Base-by-base conservation (phyloP, 345 rosid genomes). In the Cardamine resedifolia region DNA sequence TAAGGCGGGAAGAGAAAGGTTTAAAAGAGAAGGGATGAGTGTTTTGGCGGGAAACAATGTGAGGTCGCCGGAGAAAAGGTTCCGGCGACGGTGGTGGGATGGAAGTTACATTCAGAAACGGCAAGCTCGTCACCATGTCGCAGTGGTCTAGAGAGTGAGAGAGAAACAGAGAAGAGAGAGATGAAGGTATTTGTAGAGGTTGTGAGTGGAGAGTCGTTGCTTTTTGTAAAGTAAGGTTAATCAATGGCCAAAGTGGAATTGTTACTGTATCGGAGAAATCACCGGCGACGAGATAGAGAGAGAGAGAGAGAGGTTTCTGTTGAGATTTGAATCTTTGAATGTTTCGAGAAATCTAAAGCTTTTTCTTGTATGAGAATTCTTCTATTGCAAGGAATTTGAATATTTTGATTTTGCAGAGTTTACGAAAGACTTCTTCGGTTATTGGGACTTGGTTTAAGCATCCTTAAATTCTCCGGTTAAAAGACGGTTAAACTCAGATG, bases 121-220 rank as follows among this genome's bases (percentile, higher is more conserved):
- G 73, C 34, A 71, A 61, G 20, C 44, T 78, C 33, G 73, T 70
- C 28, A 82, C 78, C 86, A 85, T 81, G 47, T 66, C 16, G 53
- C 31, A 47, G 16, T 47, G 16, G 43, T 30, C 5, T 3, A 59
- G 39, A 62, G n/a, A 63, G 56, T 10, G 18, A 28, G 28, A 19
- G n/a, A 30, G 19, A 26, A 26, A 26, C 28, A 3, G 28, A 26
- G 28, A 26, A 23, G 24, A 23, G 2, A 23, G 24, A 23, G 24
- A 23, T 23, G 24, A 44, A n/a, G 26, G 23, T 26, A 61, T 9
- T 62, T 26, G 38, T 43, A 15, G 18, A 43, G 36, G 10, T 44
- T 62, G 10, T 44, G 38, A 62, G 24, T 41, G 4, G 51, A 47
- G 16, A 9, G 2, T 24, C 51, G 5, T 26, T 61, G 51, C 36